These are phyloP conservation scores for Quercus glauca DNA, from an alignment of 306 rosid genomes.

Conservation along the genomic window DNA sequence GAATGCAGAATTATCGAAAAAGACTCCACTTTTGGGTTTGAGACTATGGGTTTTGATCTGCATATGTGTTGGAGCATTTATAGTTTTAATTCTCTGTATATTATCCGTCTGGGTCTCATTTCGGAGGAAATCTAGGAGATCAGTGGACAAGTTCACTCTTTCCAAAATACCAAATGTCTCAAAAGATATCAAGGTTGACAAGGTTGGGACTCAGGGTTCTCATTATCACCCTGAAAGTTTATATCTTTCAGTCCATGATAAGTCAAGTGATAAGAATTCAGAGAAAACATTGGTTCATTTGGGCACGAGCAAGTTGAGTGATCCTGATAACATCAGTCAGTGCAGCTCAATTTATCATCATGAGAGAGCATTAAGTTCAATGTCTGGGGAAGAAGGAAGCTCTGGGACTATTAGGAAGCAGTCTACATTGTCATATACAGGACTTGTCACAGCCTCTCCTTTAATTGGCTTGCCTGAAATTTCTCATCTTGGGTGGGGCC, in stretches of 20 bases:
- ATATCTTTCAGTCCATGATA: conserved; percentile 46
- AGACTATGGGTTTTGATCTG: conserved; percentile 82
- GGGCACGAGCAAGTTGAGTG: conserved; percentile 62
- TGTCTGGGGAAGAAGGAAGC: conserved; percentile 88
- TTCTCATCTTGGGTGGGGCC: conserved; percentile 99
- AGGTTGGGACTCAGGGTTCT: conserved; percentile 58
- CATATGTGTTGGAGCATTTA: conserved; percentile 79
- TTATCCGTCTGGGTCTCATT: conserved; percentile 77
- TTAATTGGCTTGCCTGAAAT: conserved; percentile 81
- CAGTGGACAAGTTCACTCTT: conserved; percentile 47
- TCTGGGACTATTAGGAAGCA: conserved; percentile 70
- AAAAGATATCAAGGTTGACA: conserved; percentile 83
- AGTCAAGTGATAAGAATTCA: conserved; percentile 55
- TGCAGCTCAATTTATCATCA: conserved; percentile 79
- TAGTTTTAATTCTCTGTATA: conserved; percentile 67
- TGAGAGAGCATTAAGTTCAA: conserved; percentile 76
- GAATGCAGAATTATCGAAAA: conserved; percentile 67
- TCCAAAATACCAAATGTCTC: conserved; percentile 83
- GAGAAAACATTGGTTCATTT: conserved; percentile 60
- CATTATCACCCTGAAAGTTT: conserved; percentile 48
- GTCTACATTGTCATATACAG: conserved; percentile 48
- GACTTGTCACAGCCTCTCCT: conserved; percentile 76
- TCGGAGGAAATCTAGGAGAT: conserved; percentile 75
- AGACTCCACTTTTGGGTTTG: conserved; percentile 68
- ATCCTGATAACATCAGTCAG: conserved; percentile 71